Base-by-base conservation (phyloP, 495 filamentous ascomycete species). In the Penicillium turbatum region DNA sequence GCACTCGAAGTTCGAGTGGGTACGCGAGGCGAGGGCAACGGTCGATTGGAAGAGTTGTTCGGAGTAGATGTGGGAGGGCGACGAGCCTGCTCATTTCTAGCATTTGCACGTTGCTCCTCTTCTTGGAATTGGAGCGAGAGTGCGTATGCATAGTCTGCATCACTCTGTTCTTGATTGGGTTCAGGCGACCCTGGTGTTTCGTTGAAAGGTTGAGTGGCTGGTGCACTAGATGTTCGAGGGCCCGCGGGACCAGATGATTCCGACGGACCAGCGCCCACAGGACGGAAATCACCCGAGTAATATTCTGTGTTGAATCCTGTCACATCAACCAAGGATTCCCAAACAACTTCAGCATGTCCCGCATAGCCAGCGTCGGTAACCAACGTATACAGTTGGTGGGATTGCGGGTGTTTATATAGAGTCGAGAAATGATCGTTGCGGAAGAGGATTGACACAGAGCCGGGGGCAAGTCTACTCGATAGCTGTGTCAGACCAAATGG, bases 341-440 rank as follows among this genome's bases (percentile, higher is more conserved):
- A 98, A 9, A 98, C 90, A 8, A 97, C 83, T 72, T 98, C 93
- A 26, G 90, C 87, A 63, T 96, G 90, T 13, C 77, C 79, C 7
- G 88, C 84, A 60, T 92, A 98, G 13, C 93, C 93, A 12, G 87
- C 86, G 69, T 98, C 93, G 8, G 93, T 98, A 21, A 98, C 90
- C 15, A 97, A 68, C 0, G 86, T 88, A 51, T 87, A 79, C 0
- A 98, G 77, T 55, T 85, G 79, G 4, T 78, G 68, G 0, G 87
- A 86, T 27, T 81, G 73, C 0, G 90, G 90, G 55, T 93, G 74
- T 53, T 90, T 84, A 66, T 96, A 95, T 0, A 98, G 64, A 0
- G 93, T 97, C 27, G 86, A 86, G 64, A 98, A 98, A 70, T 98
- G 93, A 61, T 97, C 92, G 56, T 98, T 98, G 30, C 93, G 82